Evolutionary conservation across 2,329 filamentous ascomycete genomes (phyloP), one percentile per base, ranked within the genome.

Genomic region (Curvularia hawaiiensis): DNA sequence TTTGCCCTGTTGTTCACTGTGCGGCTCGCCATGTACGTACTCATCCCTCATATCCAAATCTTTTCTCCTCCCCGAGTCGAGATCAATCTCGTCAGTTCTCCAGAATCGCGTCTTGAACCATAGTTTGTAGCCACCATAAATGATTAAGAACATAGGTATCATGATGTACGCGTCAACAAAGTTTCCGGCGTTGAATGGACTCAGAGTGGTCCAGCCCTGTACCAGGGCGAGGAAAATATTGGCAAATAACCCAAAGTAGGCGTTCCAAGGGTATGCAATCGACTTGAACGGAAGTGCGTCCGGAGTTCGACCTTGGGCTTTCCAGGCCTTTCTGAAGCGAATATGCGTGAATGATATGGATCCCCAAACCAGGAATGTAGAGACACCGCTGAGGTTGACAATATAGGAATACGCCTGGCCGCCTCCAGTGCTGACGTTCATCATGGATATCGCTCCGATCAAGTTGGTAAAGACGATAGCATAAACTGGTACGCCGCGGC

Each of bases 281-380:
- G 80, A 79, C 43, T 71, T 72, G 67, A 79, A 85, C 0, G 82
- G 83, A 0, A 85, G 71, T 3, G 79, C 72, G 7, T 79, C 74
- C 6, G 81, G 68, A 14, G 66, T 55, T 35, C 64, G 67, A 12
- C 66, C 66, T 54, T 74, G 71, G 2, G 62, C 76, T 56, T 85
- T 80, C 12, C 85, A 85, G 64, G 87, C 88, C 10, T 80, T 73
- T 33, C 89, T 86, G 74, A 92, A 91, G 24, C 88, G 86, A 59
- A 91, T 87, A 67, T 91, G 89, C 3, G 85, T 89, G 65, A 90
- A 84, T 26, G 83, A 87, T 65, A 91, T 91, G 38, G 82, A 82
- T 2, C 81, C 88, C 89, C 89, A 91, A 41, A 90, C 88, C 2
- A 91, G 72, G 68, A 91, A 91, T 0, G 88, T 90, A 38, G 86